phyloP scores from a whole-genome alignment of 352 stramenopile species.

The Phytopythium oedochilum region DNA sequence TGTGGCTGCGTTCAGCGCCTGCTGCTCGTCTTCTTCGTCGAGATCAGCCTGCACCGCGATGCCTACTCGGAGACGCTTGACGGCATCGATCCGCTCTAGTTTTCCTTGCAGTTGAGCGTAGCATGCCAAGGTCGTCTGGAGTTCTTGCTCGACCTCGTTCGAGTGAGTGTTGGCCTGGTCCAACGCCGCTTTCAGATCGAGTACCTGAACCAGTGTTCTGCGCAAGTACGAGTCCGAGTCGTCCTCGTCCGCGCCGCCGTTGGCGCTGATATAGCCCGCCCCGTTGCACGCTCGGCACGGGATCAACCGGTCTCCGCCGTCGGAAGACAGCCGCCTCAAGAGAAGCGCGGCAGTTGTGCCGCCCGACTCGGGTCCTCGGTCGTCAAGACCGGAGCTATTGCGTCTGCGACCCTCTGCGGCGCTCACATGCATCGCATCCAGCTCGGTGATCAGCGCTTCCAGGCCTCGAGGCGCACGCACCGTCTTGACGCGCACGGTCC shows the following conservation, averaged over 20 bases:
- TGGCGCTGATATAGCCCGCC: constrained; percentile 39
- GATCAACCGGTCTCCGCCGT: constrained; percentile 23
- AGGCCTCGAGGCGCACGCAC: constrained; percentile 31
- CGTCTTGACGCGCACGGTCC: constrained; percentile 38
- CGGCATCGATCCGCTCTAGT: constrained; percentile 30
- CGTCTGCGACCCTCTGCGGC: not conserved
- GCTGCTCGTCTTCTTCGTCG: constrained; percentile 44
- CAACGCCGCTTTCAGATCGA: constrained; percentile 42
- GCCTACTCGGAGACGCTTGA: constrained; percentile 24
- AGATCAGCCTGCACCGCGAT: constrained; percentile 39
- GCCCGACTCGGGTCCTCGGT: not conserved
- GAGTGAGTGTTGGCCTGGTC: constrained; percentile 28
- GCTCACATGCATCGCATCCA: constrained; percentile 16
- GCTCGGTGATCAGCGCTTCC: constrained; percentile 34
- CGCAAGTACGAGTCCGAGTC: constrained; percentile 52
- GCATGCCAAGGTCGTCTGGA: constrained; percentile 27
- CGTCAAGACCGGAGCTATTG: not conserved
- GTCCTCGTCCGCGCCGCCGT: constrained; percentile 7
- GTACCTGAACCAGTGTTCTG: constrained; percentile 55
- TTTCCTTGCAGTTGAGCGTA: constrained; percentile 23
- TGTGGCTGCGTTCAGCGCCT: constrained; percentile 44
- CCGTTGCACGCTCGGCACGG: constrained; percentile 48
- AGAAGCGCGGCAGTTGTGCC: not conserved
- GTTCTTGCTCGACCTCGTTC: constrained; percentile 28
- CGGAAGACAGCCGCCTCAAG: not conserved